Conservation (phyloP, 371 early-diverging fungal species). For the Mucor sp. region DNA sequence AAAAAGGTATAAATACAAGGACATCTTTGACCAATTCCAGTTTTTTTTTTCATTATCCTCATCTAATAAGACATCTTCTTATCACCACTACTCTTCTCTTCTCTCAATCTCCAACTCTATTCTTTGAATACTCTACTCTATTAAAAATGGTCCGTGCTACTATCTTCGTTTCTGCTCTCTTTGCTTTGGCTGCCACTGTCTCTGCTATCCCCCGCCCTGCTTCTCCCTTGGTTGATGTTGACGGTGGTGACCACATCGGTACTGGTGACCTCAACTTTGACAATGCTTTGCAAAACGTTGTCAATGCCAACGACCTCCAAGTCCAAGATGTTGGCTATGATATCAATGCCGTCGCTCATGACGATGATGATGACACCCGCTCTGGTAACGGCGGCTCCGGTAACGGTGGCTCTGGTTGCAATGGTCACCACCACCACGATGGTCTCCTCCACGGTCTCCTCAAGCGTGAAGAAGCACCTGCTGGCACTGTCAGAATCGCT, state of each 20-base stretch:
- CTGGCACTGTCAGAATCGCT: not conserved
- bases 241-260: not conserved
- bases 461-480: constrained; percentile 1
- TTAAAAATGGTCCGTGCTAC: constrained; percentile 22
- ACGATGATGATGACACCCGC: not conserved
- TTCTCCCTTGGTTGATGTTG: not conserved
- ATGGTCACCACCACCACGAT: not conserved
- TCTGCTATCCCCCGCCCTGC: constrained; percentile 10
- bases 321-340: not conserved
- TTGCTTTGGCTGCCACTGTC: constrained; percentile 7
- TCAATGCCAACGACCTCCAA: not conserved
- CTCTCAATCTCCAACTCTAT: not conserved
- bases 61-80: not conserved
- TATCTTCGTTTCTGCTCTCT: constrained; percentile 17
- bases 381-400: not conserved
- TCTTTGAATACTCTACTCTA: not conserved
- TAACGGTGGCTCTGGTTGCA: too few species aligned
- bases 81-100: not conserved
- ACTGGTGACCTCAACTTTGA: not conserved
- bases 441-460: not conserved
- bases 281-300: not conserved
- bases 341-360: not conserved
- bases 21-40: not conserved
- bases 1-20: constrained; percentile 5
- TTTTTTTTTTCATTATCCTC: constrained; percentile 3